These are phyloP conservation scores for Begonia masoniana DNA, from an alignment of 306 rosid species.

Conservation along the genomic window DNA sequence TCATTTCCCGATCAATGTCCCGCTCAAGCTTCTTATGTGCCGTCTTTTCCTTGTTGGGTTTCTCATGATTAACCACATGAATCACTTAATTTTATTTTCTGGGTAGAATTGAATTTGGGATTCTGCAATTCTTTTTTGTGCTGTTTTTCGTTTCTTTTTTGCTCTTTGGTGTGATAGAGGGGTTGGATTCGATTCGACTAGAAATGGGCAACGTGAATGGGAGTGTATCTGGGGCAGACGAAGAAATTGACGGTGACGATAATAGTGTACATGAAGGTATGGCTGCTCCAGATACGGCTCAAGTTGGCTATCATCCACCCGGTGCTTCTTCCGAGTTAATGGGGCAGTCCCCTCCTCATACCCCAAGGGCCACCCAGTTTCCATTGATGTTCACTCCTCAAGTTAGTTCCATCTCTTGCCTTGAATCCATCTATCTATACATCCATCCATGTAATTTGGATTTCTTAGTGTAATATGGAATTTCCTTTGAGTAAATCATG, in stretches of 20 bases:
- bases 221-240: constrained; percentile 53
- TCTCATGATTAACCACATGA: constrained; percentile 8
- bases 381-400: constrained; percentile 96
- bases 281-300: constrained; percentile 19
- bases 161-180: neutral
- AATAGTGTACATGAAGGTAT: constrained; percentile 28
- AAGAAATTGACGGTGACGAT: constrained; percentile 7
- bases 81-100: constrained; percentile 7
- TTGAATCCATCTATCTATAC: neutral
- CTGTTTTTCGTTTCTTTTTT: constrained; percentile 2
- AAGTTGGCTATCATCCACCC: constrained; percentile 5
- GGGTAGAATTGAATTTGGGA: constrained; percentile 22
- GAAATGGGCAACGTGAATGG: constrained; percentile 88
- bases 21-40: neutral
- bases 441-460: neutral
- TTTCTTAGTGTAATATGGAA: neutral
- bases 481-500: too few species aligned
- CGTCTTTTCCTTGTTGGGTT: constrained; percentile 6
- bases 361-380: constrained; percentile 88
- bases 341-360: constrained; percentile 84
- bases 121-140: constrained; percentile 20
- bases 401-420: constrained; percentile 27
- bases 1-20: neutral
- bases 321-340: constrained; percentile 44
- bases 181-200: constrained; percentile 3